Evolutionary conservation across 2,329 filamentous ascomycete species (phyloP), one percentile per base, ranked within the genome.

Genomic region (Exophiala bonariae): DNA sequence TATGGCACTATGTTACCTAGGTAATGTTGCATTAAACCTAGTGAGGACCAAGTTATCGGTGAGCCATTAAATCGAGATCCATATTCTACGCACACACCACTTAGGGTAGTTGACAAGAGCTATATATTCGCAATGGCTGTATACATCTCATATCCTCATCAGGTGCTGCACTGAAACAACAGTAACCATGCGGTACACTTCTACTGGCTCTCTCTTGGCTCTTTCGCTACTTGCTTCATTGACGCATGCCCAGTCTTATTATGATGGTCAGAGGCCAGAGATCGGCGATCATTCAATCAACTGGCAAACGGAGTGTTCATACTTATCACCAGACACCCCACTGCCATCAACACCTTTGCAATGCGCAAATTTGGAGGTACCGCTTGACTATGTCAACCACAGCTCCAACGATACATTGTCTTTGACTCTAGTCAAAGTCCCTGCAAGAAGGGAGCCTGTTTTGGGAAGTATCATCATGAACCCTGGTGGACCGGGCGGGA

Each of bases 401-500:
- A 44, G 58, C 7, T 31, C 13, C 5, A 51, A 53, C 26, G 49
- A 52, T 19, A 63, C 52, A 1, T 42, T 67, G 19, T 33, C 58
- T n/a, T 50, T 68, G 3, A 53, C 64, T 3, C 50, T 67, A 4
- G 34, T 61, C 35, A 61, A 55, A 20, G 38, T 63, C 18, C 54
- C 58, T 33, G 63, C 64, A 8, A 47, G 46, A 20, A 59, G 61
- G 26, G 33, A 62, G 23, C 60, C 60, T 2, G 55, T 57, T 8
- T 61, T 59, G 36, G 65, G 64, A 5, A 65, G 59, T 32, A 59
- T 69, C 28, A 49, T 68, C 22, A 53, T 63, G 28, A 68, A 67
- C 36, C 61, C 62, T 34, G 66, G 64, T 3, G 66, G 65, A 3
- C 66, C 65, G 44, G 65, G 64, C 3, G 65, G 63, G 5, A 65